Conservation (phyloP, 2,329 filamentous ascomycete genomes). For the Colletotrichum sojae region DNA sequence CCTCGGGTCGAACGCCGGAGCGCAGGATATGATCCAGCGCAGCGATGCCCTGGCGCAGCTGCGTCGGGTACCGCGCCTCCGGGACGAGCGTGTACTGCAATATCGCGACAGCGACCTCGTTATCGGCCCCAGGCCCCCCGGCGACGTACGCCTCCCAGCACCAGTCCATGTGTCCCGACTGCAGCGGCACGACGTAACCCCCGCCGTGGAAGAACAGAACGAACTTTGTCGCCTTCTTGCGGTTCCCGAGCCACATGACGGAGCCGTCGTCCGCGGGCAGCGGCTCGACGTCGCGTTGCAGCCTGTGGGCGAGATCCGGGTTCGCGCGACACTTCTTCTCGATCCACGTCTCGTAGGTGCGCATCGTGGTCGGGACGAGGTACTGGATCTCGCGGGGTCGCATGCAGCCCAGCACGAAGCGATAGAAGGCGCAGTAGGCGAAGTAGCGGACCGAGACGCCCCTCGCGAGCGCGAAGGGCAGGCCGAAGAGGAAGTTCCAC, state of each 20-base stretch:
- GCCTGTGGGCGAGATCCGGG: conserved; percentile 9
- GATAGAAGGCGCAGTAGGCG: conserved; percentile 42
- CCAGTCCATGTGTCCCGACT: conserved; percentile 46
- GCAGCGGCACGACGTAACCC: conserved; percentile 45
- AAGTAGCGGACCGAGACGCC: conserved; percentile 41
- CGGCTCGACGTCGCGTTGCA: conserved; percentile 23
- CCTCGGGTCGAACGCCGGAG: conserved; percentile 46
- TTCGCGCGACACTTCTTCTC: conserved; percentile 39
- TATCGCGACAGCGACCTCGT: conserved; percentile 37
- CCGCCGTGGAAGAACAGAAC: conserved; percentile 51
- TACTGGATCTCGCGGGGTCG: conserved; percentile 43
- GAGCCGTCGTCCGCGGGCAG: conserved; percentile 37
- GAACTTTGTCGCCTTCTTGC: conserved; percentile 45
- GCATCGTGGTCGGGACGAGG: conserved; percentile 40
- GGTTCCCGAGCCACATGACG: conserved; percentile 49
- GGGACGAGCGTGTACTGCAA: conserved; percentile 41
- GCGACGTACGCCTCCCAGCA: conserved; percentile 46
- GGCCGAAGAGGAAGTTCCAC: conserved; percentile 31
- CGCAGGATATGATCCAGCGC: conserved; percentile 50
- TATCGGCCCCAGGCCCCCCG: conserved; percentile 19
- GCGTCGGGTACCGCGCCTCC: conserved; percentile 35
- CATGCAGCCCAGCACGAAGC: conserved; percentile 34
- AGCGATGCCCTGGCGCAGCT: conserved; percentile 39
- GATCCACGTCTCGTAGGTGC: conserved; percentile 45
- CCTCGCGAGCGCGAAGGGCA: conserved; percentile 40